Evolutionary conservation across 192 early-diverging fungal species (phyloP), one percentile per base, ranked within the genome.

Genomic region (Linnemannia exigua): DNA sequence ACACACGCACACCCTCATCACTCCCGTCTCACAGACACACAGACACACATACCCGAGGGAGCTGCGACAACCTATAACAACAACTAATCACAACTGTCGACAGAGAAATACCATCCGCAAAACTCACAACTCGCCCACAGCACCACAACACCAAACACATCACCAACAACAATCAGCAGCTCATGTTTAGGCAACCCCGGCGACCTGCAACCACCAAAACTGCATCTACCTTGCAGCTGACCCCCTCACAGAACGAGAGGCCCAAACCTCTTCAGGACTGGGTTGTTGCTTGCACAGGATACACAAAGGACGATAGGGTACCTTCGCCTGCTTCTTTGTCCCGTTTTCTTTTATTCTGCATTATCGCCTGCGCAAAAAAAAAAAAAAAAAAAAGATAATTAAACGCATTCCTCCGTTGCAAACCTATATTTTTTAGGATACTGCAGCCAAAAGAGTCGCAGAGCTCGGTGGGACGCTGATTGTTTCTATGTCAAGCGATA

Each of bases 401-500:
- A n/a, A n/a, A 28, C n/a, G 16, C 37, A 35, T 70, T 17, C 41
- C 66, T 19, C 1, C 11, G 8, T 28, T 51, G 3, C 33, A 47
- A 68, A 31, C 54, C 50, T 15, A 36, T 19, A 47, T 8, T 37
- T 36, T 33, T 3, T 79, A 86, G 78, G 74, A 68, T 12, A 70
- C 46, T 12, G 66, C 75, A 46, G 41, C 46, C 1, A 71, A 47
- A 54, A 79, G 63, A 28, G 41, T 86, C 28, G 16, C 17, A 15
- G 84, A 36, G 1, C 17, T 86, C 41, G 84, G 84, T 1, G 84
- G 84, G 31, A 37, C 67, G 15, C 37, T 79, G 7, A 80, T 36
- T 0, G 68, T 58, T 3, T 70, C 75, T 12, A 48, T 86, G 35
- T 69, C 79, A 17, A 51, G 67, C 11, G 74, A 77, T 33, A 75